A percentile compares a stretch with the other conserved stretches of the same genome.
Conservation (phyloP, 345 rosid species). For the Populus deltoides region DNA sequence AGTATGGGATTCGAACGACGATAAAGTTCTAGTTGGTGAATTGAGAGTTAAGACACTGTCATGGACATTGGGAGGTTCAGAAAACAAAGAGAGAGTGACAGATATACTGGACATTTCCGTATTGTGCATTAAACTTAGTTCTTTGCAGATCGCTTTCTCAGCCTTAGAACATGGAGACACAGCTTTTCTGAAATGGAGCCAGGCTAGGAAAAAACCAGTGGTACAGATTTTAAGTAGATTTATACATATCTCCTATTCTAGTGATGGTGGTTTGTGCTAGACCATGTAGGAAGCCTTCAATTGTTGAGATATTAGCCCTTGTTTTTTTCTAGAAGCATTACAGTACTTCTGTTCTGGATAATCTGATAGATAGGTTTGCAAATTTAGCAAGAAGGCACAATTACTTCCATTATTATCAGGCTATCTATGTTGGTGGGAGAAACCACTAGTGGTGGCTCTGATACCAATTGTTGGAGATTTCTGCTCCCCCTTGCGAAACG, state of each 20-base stretch:
- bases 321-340: not conserved
- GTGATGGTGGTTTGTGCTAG: constrained; percentile 29
- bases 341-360: not conserved
- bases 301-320: not conserved
- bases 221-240: constrained; percentile 22
- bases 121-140: constrained; percentile 14
- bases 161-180: constrained; percentile 38
- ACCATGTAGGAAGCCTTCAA: constrained; percentile 27
- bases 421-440: too few relatives aligned
- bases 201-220: constrained; percentile 12
- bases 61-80: constrained; percentile 8
- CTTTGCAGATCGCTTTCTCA: constrained; percentile 25
- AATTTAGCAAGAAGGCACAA: not conserved
- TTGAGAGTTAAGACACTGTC: constrained; percentile 3
- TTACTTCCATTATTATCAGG: not conserved
- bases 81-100: constrained; percentile 35
- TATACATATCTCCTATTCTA: not conserved
- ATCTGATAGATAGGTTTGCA: not conserved
- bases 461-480: too few relatives aligned
- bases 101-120: constrained; percentile 25
- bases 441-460: too few relatives aligned
- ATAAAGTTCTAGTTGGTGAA: not conserved
- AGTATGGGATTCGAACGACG: not conserved
- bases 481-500: too few relatives aligned
- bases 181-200: constrained; percentile 16